Evolutionary conservation across 768 basidiomycete genomes (phyloP).

Genomic region (Goffeauzyma gilvescens): DNA sequence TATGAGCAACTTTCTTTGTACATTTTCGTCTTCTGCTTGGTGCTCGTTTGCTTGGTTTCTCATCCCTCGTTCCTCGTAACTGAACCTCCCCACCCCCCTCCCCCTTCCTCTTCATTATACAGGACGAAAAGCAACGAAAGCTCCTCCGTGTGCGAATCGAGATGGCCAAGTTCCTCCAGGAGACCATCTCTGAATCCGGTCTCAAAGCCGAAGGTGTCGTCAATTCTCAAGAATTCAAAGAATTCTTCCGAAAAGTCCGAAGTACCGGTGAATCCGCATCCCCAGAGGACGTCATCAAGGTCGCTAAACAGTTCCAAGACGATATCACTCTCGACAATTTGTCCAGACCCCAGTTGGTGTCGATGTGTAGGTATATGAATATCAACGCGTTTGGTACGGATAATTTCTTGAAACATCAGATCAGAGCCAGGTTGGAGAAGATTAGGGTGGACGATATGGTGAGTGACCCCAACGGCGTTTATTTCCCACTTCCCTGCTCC

Average conservation of each 20-base stretch:
- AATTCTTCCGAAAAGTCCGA: slow-evolving; percentile 96
- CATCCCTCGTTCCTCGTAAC: not conserved
- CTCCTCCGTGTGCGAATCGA: slow-evolving; percentile 81
- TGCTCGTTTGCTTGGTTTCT: not conserved
- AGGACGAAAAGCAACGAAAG: slow-evolving; percentile 96
- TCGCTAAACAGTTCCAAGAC: slow-evolving; percentile 91
- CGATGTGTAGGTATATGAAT: slow-evolving; percentile 94
- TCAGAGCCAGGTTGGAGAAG: slow-evolving; percentile 61
- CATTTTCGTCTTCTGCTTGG: not conserved
- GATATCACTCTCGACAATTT: slow-evolving; percentile 96
- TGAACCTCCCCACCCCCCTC: no score
- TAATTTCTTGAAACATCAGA: slow-evolving; percentile 84
- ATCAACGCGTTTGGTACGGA: slow-evolving; percentile 97
- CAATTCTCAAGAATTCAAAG: slow-evolving; percentile 87
- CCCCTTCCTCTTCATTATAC: not conserved
- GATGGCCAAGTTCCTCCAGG: slow-evolving; percentile 98
- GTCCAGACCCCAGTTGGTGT: slow-evolving; percentile 90
- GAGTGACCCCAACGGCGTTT: slow-evolving; percentile 6
- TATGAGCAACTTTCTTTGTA: not conserved
- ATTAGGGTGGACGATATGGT: slow-evolving; percentile 70
- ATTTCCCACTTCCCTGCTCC: not conserved
- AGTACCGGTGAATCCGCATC: slow-evolving; percentile 90
- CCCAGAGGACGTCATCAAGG: slow-evolving; percentile 68
- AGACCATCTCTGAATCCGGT: slow-evolving; percentile 84
- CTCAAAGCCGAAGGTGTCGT: slow-evolving; percentile 77